A percentile compares a stretch with the other conserved stretches of the same genome.
phyloP scores from a whole-genome alignment of 176 grass and related monocot genomes.

The Miscanthus lutarioriparius region DNA sequence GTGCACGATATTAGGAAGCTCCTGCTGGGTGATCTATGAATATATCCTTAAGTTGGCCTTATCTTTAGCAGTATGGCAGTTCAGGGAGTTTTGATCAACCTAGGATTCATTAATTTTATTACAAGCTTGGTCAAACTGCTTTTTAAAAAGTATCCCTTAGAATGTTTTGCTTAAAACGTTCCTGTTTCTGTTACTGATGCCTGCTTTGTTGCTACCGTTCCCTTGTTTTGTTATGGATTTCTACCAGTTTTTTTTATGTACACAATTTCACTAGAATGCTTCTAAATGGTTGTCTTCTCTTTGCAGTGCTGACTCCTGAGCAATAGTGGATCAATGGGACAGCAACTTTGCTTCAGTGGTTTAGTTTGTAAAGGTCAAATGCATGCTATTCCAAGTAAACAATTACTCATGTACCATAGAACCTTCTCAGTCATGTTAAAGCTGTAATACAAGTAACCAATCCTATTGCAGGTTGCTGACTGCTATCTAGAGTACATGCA shows the following conservation, averaged over 20 bases:
- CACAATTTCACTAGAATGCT: neutral
- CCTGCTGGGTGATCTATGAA: neutral
- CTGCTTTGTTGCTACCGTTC: neutral
- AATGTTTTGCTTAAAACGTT: neutral
- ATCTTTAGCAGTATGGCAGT: neutral
- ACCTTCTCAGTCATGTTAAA: neutral
- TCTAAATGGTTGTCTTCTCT: constrained; percentile 17
- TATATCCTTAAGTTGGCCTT: constrained; percentile 26
- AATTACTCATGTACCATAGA: neutral
- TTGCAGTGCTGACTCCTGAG: constrained; percentile 66
- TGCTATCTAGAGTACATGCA: constrained; percentile 30
- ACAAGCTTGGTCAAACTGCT: neutral
- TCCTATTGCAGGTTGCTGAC: constrained; percentile 34
- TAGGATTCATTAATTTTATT: constrained; percentile 5
- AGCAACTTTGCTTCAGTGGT: constrained; percentile 38
- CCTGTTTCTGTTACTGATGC: neutral
- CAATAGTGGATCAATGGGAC: constrained; percentile 48
- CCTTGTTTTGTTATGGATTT: neutral
- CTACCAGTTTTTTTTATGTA: neutral
- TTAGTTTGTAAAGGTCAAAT: constrained; percentile 46
- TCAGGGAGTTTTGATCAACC: neutral
- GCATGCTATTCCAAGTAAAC: neutral
- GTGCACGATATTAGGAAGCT: constrained; percentile 26
- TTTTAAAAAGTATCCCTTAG: neutral
- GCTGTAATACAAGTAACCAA: neutral